Evolutionary conservation across 108 stramenopile genomes (phyloP), one percentile per base, ranked within the genome.

Genomic region (Nitzschia inconspicua): DNA sequence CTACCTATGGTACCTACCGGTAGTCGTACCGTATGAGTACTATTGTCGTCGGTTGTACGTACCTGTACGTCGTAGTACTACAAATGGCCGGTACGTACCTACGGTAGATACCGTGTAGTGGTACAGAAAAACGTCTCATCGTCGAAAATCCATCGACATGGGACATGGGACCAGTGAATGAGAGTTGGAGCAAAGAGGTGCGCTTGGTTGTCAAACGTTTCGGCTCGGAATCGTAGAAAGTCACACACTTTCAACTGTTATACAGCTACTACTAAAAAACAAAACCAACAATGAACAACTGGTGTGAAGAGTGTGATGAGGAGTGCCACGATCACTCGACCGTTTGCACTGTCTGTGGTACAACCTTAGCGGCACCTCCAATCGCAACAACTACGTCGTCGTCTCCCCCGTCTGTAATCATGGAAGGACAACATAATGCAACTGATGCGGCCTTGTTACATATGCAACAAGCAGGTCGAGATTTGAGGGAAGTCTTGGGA

Each of bases 331-430:
- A 77, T 54, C 81, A 82, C 49, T 24, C 69, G 20, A 68, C 63
- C 0, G 62, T 77, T 16, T 82, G 81, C 44, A 77, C 76, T 7
- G 59, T 77, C 28, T 82, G 81, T 47, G 81, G 81, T n/a, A 50
- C 50, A 1, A 34, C 65, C 16, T 47, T 82, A 55, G 52, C 47
- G 25, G 48, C 51, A 0, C 52, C 11, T 36, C 35, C 16, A 50
- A 54, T 14, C 19, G 19, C 47, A 27, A 19, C 1, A 32, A 32
- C n/a, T 34, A 10, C 4, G 24, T 4, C 52, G 13, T 13, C 11
- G 22, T 51, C 61, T 13, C 10, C 20, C 4, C 18, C 20, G 43
- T 20, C 13, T 16, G 16, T 10, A 31, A 42, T 40, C 6, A 49
- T 51, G 14, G 9, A 44, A 16, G 18, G n/a, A n/a, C n/a, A n/a